phyloP scores from a whole-genome alignment of 2,329 filamentous ascomycete species.

The Neospermospora avenae region DNA sequence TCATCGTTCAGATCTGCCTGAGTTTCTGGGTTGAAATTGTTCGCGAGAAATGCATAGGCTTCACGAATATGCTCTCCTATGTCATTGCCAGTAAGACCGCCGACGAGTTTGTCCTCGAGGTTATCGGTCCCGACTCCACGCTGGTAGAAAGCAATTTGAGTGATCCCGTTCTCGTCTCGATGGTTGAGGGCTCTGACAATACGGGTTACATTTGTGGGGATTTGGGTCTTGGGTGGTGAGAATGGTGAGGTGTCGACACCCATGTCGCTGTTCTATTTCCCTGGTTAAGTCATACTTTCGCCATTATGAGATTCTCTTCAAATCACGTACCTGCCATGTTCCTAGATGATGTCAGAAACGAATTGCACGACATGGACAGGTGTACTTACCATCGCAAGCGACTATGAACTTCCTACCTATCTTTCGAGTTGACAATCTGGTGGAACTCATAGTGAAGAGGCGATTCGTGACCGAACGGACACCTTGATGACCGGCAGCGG shows the following conservation, averaged over 20 bases:
- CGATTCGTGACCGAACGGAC: background rate
- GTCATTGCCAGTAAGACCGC: slow-evolving; percentile 53
- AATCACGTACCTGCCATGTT: slow-evolving; percentile 23
- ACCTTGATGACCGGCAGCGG: background rate
- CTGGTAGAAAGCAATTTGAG: slow-evolving; percentile 59
- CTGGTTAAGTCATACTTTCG: background rate
- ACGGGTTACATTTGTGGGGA: slow-evolving; percentile 57
- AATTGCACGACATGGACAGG: background rate
- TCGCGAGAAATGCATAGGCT: slow-evolving; percentile 45
- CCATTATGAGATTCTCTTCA: background rate
- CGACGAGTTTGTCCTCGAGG: slow-evolving; percentile 45
- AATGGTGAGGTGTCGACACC: slow-evolving; percentile 16
- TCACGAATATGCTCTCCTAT: slow-evolving; percentile 49
- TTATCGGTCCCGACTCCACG: slow-evolving; percentile 56
- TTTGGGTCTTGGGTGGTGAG: slow-evolving; percentile 17
- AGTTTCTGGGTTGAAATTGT: slow-evolving; percentile 39
- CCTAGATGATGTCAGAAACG: slow-evolving; percentile 9
- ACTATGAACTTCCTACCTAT: slow-evolving; percentile 24
- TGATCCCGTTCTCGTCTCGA: slow-evolving; percentile 46
- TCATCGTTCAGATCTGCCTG: slow-evolving; percentile 21
- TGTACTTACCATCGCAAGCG: slow-evolving; percentile 26
- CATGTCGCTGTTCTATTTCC: slow-evolving; percentile 20
- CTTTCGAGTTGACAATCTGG: slow-evolving; percentile 2
- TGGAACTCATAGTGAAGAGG: slow-evolving; percentile 13
- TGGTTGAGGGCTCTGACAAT: slow-evolving; percentile 54